Percentiles rank a stretch among this genome's conserved stretches.
Conservation (phyloP, 441 rosid species). For the Adansonia gregorii region DNA sequence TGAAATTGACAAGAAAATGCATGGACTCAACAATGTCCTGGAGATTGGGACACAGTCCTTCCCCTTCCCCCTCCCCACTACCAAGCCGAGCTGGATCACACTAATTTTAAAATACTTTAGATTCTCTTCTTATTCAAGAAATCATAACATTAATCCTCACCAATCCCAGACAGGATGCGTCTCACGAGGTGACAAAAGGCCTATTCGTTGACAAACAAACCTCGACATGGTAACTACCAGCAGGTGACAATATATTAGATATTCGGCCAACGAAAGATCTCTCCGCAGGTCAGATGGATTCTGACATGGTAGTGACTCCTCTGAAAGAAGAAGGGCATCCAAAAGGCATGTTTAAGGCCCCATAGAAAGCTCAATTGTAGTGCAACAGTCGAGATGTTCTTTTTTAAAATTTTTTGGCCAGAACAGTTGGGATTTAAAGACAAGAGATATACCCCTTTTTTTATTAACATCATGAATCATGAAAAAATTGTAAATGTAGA, state of each 20-base stretch:
- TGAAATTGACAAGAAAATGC: neutral
- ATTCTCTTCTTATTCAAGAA: neutral
- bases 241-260: neutral
- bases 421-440: neutral
- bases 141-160: constrained; percentile 1
- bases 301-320: neutral
- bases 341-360: neutral
- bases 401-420: too few relatives aligned
- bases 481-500: neutral
- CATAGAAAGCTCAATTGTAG: neutral
- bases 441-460: neutral
- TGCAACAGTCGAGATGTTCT: neutral
- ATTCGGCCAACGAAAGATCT: neutral
- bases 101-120: neutral
- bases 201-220: neutral
- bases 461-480: neutral
- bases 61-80: neutral
- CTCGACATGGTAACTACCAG: neutral
- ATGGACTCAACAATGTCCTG: neutral
- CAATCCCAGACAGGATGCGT: neutral
- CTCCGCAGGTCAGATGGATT: constrained; percentile 30
- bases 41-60: neutral
- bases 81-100: constrained; percentile 6
- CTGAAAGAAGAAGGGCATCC: neutral
- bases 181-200: neutral